phyloP scores from a whole-genome alignment of 2,329 filamentous ascomycete species.

The Trichoderma harzianum region DNA sequence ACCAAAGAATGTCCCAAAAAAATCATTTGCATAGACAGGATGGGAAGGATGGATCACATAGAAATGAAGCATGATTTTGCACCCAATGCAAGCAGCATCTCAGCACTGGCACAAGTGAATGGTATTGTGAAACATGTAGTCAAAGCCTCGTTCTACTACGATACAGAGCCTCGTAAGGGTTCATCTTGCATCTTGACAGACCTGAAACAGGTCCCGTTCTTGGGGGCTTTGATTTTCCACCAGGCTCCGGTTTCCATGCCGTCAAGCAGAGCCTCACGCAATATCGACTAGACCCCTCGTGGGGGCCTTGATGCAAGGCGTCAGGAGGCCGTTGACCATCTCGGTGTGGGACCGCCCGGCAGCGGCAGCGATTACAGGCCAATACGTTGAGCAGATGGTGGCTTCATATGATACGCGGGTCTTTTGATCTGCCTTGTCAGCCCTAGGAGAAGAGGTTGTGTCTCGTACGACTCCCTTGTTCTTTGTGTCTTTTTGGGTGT shows the following conservation, averaged over 20 bases:
- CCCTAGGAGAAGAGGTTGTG: neutral
- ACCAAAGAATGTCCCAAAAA: neutral
- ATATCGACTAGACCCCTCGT: neutral
- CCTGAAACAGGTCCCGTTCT: neutral
- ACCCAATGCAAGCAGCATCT: neutral
- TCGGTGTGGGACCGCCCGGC: neutral
- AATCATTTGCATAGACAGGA: neutral
- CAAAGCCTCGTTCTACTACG: neutral
- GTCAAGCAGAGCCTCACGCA: neutral
- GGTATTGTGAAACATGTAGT: neutral
- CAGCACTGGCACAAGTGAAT: neutral
- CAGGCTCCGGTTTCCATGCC: neutral
- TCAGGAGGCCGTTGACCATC: neutral
- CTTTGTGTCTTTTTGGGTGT: neutral
- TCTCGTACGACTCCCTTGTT: neutral
- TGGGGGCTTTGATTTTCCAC: neutral
- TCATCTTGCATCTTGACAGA: neutral
- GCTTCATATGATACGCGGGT: neutral
- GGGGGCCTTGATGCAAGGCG: neutral
- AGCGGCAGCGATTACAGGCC: neutral
- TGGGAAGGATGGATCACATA: neutral
- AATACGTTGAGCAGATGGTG: neutral
- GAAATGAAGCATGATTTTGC: neutral
- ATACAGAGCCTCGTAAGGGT: neutral
- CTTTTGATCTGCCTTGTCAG: constrained; percentile 7